Evolutionary conservation across 257 asterid species (phyloP).

Genomic region (Petunia axillaris): DNA sequence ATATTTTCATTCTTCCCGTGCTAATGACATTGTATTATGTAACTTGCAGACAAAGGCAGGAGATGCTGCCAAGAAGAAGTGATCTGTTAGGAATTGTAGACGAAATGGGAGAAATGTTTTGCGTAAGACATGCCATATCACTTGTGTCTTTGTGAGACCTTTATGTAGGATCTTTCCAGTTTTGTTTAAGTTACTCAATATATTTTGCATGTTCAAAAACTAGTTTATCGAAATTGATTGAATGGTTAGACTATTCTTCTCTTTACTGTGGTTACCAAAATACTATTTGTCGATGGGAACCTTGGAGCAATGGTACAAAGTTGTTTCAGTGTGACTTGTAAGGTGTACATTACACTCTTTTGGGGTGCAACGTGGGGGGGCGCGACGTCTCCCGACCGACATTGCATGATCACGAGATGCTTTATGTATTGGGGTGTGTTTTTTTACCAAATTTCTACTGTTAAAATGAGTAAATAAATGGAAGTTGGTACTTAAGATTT

Average conservation of each 20-base stretch:
- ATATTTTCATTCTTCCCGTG: neutral
- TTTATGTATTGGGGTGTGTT: no score
- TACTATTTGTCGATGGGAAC: neutral
- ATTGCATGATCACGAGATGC: no score
- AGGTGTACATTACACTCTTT: no score
- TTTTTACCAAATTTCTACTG: no score
- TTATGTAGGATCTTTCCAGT: slow-evolving; percentile 14
- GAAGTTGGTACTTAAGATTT: no score
- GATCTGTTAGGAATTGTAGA: slow-evolving; percentile 30
- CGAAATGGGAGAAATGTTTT: neutral
- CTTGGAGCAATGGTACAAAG: no score
- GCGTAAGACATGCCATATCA: neutral
- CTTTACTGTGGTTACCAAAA: neutral
- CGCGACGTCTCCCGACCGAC: no score
- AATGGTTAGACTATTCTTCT: neutral
- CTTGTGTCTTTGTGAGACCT: neutral
- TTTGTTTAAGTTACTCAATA: neutral
- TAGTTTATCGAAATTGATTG: neutral
- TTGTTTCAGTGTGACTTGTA: no score
- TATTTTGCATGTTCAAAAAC: slow-evolving; percentile 17
- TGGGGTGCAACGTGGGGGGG: no score
- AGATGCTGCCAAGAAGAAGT: slow-evolving; percentile 75
- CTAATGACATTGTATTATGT: neutral
- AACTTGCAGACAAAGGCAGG: slow-evolving; percentile 77
- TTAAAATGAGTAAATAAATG: no score